phyloP scores from a whole-genome alignment of 1,284 basidiomycete species.

The Phellopilus nigrolimitatus region DNA sequence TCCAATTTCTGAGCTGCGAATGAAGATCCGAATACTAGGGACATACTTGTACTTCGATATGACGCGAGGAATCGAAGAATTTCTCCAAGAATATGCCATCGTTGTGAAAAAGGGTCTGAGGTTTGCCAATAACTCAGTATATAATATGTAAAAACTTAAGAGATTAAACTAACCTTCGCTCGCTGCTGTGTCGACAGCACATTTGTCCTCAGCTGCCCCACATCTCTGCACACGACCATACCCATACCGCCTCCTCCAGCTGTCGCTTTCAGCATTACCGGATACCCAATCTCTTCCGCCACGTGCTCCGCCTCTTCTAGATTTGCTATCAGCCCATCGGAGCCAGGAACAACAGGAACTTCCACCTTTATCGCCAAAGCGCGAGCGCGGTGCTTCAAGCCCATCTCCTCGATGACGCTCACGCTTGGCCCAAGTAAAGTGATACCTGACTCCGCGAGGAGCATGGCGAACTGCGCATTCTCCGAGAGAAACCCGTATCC shows the following conservation, averaged over 20 bases:
- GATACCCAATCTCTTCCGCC: conserved; percentile 48
- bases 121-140: neutral
- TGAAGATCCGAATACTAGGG: neutral
- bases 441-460: conserved; percentile 46
- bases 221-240: conserved; percentile 49
- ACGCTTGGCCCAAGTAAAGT: conserved; percentile 59
- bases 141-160: neutral
- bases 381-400: conserved; percentile 59
- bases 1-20: neutral
- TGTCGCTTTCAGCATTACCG: conserved; percentile 65
- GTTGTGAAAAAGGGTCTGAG: conserved; percentile 39
- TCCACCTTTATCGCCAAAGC: conserved; percentile 43
- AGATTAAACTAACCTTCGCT: conserved; percentile 39
- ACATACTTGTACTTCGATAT: conserved; percentile 63
- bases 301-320: conserved; percentile 40
- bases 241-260: conserved; percentile 74
- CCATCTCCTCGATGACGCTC: conserved; percentile 50
- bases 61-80: conserved; percentile 50
- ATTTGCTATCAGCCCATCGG: conserved; percentile 40
- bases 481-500: conserved; percentile 70
- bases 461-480: conserved; percentile 51
- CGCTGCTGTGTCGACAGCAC: conserved; percentile 38
- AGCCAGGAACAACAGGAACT: conserved; percentile 56
- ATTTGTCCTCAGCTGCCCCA: conserved; percentile 35
- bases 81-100: conserved; percentile 58